Conservation (phyloP, 2,329 filamentous ascomycete genomes). For the Gliomastix tumulicola region DNA sequence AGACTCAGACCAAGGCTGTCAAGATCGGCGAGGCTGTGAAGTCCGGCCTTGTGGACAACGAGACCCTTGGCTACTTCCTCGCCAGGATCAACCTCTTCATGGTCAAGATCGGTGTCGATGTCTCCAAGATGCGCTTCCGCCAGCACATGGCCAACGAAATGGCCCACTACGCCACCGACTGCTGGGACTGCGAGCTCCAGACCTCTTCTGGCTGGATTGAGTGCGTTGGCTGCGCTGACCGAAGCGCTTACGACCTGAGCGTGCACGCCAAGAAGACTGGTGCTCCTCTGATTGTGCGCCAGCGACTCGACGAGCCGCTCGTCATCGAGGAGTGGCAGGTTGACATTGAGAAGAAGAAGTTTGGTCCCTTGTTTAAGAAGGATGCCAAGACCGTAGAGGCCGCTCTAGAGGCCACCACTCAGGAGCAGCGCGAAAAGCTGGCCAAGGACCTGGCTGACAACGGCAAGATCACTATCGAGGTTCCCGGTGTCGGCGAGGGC, state of each 20-base stretch:
- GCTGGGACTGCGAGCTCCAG: conserved; percentile 92
- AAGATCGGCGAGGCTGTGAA: conserved; percentile 82
- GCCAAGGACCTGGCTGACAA: conserved; percentile 65
- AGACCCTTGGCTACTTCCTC: conserved; percentile 96
- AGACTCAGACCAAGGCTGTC: conserved; percentile 67
- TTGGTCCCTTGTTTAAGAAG: conserved; percentile 93
- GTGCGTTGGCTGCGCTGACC: conserved; percentile 93
- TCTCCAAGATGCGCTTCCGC: conserved; percentile 84
- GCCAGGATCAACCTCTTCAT: conserved; percentile 91
- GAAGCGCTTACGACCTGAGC: conserved; percentile 87
- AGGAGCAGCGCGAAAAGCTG: conserved; percentile 75
- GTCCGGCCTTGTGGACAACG: conserved; percentile 82
- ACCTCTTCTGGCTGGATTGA: conserved; percentile 97
- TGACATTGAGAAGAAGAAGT: conserved; percentile 90
- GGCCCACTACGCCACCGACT: conserved; percentile 92
- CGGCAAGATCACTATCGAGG: conserved; percentile 71
- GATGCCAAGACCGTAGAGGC: conserved; percentile 80
- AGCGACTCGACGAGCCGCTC: conserved; percentile 71
- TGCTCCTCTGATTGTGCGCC: conserved; percentile 75
- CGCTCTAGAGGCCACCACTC: conserved; percentile 66
- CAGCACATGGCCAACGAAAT: conserved; percentile 82
- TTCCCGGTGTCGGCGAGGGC: conserved; percentile 58
- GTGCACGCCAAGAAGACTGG: conserved; percentile 93
- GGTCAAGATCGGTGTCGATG: conserved; percentile 78
- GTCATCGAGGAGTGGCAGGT: conserved; percentile 82